These are phyloP conservation scores for Phlebiopsis flavidoalba DNA, from an alignment of 768 basidiomycete genomes.

Conservation along the genomic window DNA sequence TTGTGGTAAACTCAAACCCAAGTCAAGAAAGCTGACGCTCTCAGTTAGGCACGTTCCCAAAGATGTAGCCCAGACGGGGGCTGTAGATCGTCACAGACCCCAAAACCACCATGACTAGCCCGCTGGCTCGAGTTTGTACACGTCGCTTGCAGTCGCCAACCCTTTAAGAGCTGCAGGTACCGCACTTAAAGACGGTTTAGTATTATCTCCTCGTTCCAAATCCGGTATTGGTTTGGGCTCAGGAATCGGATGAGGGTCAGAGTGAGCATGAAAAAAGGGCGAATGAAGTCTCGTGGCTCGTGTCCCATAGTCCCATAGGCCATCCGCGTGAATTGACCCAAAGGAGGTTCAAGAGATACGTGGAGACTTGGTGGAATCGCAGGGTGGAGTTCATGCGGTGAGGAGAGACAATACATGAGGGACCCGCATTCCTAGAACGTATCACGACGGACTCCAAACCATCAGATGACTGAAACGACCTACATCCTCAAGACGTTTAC, in stretches of 20 bases:
- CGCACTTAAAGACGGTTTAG: constrained; percentile 66
- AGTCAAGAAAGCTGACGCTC: constrained; percentile 43
- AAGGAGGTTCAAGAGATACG: constrained; percentile 81
- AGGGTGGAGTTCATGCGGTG: constrained; percentile 33
- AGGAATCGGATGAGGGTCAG: constrained; percentile 68
- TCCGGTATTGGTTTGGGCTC: constrained; percentile 44
- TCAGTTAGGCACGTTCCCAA: constrained; percentile 87
- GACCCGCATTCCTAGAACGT: constrained; percentile 44
- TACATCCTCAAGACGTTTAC: constrained; percentile 72
- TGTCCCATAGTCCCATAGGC: constrained; percentile 99
- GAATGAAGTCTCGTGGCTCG: constrained; percentile 92
- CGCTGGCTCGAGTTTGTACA: constrained; percentile 89
- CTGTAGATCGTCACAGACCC: constrained; percentile 92
- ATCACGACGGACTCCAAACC: not conserved
- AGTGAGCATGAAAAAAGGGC: constrained; percentile 68
- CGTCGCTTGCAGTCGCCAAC: constrained; percentile 84
- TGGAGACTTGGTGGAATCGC: constrained; percentile 63
- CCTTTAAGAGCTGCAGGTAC: constrained; percentile 78
- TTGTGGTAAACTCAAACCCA: not conserved
- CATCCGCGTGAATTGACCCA: constrained; percentile 83
- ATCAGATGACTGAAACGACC: constrained; percentile 18
- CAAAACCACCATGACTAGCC: constrained; percentile 98
- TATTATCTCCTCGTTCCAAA: constrained; percentile 57
- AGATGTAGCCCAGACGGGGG: constrained; percentile 86
- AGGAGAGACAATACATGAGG: constrained; percentile 48